Percentiles rank a stretch among this genome's conserved stretches.
These are phyloP conservation scores for Hemileccinum impolitum DNA, from an alignment of 768 basidiomycete genomes.

Conservation along the genomic window DNA sequence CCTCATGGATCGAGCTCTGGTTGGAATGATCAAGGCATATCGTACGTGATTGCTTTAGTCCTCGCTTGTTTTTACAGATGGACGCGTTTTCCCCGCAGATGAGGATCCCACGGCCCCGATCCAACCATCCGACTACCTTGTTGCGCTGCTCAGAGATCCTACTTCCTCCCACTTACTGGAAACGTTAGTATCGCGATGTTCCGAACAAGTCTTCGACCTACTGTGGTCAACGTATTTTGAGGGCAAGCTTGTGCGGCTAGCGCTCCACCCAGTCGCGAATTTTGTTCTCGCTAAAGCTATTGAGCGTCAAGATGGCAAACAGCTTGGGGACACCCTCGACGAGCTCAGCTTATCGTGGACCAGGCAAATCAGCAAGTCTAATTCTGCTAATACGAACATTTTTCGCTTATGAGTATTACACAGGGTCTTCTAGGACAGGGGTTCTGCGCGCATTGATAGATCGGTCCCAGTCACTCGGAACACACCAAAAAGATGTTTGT, in stretches of 20 bases:
- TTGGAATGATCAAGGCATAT: conserved; percentile 65
- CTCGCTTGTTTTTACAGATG: background rate
- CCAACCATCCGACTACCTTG: conserved; percentile 73
- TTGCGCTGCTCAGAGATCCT: conserved; percentile 77
- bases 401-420: conserved; percentile 1
- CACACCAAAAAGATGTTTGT: conserved; percentile 46
- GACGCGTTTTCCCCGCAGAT: conserved; percentile 30
- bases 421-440: conserved; percentile 71
- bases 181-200: conserved; percentile 62
- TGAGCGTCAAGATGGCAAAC: conserved; percentile 52
- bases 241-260: conserved; percentile 68
- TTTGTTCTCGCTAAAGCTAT: conserved; percentile 86
- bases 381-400: background rate
- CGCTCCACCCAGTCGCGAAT: conserved; percentile 88
- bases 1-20: conserved; percentile 77
- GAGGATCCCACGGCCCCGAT: conserved; percentile 33
- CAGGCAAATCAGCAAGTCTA: conserved; percentile 66
- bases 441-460: conserved; percentile 77
- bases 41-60: conserved; percentile 41
- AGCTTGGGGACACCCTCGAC: conserved; percentile 52
- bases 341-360: conserved; percentile 59
- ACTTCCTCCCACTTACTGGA: conserved; percentile 93
- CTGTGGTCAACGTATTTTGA: conserved; percentile 81
- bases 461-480: conserved; percentile 48
- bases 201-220: conserved; percentile 54